Base-by-base conservation (phyloP, 1,284 basidiomycete species). In the Ceraceosorus guamensis region DNA sequence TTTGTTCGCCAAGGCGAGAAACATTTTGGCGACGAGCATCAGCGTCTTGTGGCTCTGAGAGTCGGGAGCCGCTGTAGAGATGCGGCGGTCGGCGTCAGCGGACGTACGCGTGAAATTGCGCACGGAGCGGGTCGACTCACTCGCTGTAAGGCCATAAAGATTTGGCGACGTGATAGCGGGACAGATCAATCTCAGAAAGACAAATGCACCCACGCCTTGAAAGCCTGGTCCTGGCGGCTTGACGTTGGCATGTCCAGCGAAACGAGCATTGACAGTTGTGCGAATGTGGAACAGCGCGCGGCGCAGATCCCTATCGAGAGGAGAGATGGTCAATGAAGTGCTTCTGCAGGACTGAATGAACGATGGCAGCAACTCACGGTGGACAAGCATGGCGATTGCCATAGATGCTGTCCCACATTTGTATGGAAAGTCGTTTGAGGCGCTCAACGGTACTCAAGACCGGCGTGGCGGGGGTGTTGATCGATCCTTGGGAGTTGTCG, bases 341-440 rank as follows among this genome's bases (percentile, higher is more conserved):
- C 10, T 10, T n/a, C 50, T 44, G 31, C n/a, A n/a, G 4, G 14
- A 30, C n/a, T 43, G 31, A 6, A 11, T 24, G 24, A 24, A 24
- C 24, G 24, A 24, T 24, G 24, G 24, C 43, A n/a, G 43, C 24
- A 7, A 57, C 56, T 53, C 56, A 57, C 56, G 57, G 44, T 5
- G 70, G 70, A 48, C 70, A 71, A 43, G 59, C 50, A 57, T 70
- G 66, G 6, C 70, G 64, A 30, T 62, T 62, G 6, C 53, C 35
- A 39, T 71, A 71, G 57, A 71, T 71, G 59, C 56, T 63, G 39
- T 65, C 55, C 70, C 70, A 71, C 56, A 71, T 46, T 30, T 55
- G 53, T 41, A 57, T 57, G 53, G 60, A 55, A n/a, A 65, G 58
- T 43, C 62, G 57, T 41, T 63, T 59, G 18, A 71, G 59, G 10